Conservation (phyloP, 176 grass and related monocot genomes). For the Zizania latifolia region DNA sequence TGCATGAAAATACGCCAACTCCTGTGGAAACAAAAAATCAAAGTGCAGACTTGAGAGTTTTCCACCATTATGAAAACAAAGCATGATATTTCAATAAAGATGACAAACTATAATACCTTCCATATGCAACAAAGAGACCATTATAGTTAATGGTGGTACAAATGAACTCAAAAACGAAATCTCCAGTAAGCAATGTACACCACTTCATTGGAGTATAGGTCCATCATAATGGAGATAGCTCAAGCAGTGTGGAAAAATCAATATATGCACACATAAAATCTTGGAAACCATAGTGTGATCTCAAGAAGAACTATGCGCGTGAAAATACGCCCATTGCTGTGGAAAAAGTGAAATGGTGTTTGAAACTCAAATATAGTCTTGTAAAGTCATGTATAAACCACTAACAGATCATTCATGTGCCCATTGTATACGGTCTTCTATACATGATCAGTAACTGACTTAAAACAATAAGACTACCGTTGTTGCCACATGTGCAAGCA, state of each 20-base stretch:
- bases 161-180: background rate
- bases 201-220: conserved; percentile 42
- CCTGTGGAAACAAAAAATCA: too few relatives aligned
- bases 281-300: conserved; percentile 17
- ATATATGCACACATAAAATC: conserved; percentile 42
- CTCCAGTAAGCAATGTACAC: conserved; percentile 13
- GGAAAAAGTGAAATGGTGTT: background rate
- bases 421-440: background rate
- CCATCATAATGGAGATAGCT: conserved; percentile 32
- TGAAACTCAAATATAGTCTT: background rate
- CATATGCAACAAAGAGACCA: background rate
- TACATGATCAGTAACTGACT: background rate
- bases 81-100: background rate
- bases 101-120: background rate
- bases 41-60: too few relatives aligned
- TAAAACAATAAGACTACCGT: background rate
- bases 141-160: background rate
- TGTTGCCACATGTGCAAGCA: background rate
- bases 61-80: background rate
- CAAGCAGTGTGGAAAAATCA: conserved; percentile 39
- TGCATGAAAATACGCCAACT: background rate
- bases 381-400: background rate
- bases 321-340: background rate
- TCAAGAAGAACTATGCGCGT: conserved; percentile 39
- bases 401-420: background rate